phyloP scores from a whole-genome alignment of 495 filamentous ascomycete species.

The Saxophila tyrrhenica region DNA sequence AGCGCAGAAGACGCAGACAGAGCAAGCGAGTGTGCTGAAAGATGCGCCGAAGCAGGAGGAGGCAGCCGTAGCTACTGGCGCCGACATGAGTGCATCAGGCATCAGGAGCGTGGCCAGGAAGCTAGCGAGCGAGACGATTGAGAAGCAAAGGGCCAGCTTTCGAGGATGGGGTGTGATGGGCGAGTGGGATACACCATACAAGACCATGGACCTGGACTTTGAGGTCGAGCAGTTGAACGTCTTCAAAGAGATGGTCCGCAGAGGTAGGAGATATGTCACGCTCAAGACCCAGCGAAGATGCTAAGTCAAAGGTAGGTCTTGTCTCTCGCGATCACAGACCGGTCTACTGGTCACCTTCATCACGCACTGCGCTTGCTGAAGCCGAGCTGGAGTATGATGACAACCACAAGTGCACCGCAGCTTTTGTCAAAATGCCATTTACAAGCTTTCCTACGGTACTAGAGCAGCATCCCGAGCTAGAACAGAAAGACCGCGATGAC shows the following conservation, averaged over 20 bases:
- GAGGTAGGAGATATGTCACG: constrained; percentile 34
- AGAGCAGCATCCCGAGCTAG: background rate
- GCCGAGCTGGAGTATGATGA: constrained; percentile 94
- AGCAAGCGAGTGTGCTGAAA: constrained; percentile 12
- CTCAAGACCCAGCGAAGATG: background rate
- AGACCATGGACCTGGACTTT: constrained; percentile 80
- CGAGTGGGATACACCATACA: constrained; percentile 87
- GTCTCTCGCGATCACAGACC: constrained; percentile 85
- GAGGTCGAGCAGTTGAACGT: constrained; percentile 77
- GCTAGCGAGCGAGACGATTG: constrained; percentile 63
- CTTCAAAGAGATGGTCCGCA: constrained; percentile 74
- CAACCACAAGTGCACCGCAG: constrained; percentile 65
- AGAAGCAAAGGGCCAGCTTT: constrained; percentile 74
- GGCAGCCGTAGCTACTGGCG: background rate
- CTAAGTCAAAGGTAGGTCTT: constrained; percentile 32
- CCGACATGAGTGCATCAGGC: constrained; percentile 30
- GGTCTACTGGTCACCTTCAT: constrained; percentile 93
- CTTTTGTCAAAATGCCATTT: constrained; percentile 72
- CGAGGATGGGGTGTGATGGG: constrained; percentile 78
- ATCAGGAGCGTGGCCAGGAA: constrained; percentile 62
- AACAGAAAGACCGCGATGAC: constrained; percentile 10
- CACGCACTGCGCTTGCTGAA: constrained; percentile 82
- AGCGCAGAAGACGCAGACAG: constrained; percentile 27
- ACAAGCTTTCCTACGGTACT: constrained; percentile 39
- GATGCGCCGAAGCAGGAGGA: constrained; percentile 13